Base-by-base conservation (phyloP, 139 green algal genomes). In the Chlorella sp. region DNA sequence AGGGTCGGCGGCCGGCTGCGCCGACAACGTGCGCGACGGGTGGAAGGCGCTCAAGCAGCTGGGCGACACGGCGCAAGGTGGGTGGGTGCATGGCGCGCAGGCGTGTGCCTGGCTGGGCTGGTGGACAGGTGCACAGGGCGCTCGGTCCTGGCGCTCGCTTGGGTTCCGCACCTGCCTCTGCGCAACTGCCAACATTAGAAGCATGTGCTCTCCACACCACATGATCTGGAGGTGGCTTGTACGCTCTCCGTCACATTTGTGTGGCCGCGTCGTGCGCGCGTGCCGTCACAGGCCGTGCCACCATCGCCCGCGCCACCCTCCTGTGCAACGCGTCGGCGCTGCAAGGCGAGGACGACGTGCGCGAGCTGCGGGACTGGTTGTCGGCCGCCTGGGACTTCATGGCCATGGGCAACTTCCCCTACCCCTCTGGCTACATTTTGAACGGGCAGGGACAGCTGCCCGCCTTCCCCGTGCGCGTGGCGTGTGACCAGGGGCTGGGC, bases 381-480 rank as follows among this genome's bases (percentile, higher is more conserved):
- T 72, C 79, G 5, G 63, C 60, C 14, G 84, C 86, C 0, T 95
- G 86, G 68, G 88, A 95, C 74, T 83, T 77, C 35, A 85, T 92
- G 72, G 88, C 89, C 3, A 94, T 94, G 89, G 88, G 84, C 31
- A 87, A 91, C 70, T 88, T 83, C 69, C 83, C 83, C 3, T 88
- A 85, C 50, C 34, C 34, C 34, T 71, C 65, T 29, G 61, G 27
- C 32, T 51, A 50, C 63, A 69, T 69, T 32, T 32, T 69, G 31
- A 50, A 69, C 31, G 32, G 33, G 2, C 51, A 80, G 0, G 80
- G 82, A 2, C 26, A 84, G 24, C 77, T 92, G 55, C 89, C 87
- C 0, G 74, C 87, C 0, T 92, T 82, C 61, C 87, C 87, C 5
- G 80, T 92, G 66, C 72, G 86, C 1, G 85, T 74, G 1, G 87